Evolutionary conservation across 345 rosid species (phyloP), one percentile per base, ranked within the genome.

Genomic region (Isatis tinctoria): DNA sequence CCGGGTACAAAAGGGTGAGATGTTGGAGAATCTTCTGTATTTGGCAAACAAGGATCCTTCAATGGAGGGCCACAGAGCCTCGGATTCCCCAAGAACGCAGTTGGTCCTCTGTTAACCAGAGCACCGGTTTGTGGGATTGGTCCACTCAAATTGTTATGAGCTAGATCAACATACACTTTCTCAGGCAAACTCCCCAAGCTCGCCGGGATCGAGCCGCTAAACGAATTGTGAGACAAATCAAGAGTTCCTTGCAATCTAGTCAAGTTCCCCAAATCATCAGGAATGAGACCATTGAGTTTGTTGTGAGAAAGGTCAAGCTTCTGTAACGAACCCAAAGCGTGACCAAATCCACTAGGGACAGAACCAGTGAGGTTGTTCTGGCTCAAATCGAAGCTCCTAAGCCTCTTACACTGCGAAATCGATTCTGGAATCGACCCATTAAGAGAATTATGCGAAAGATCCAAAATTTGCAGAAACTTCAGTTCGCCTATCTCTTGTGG

Each of bases 61-160:
- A 91, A 82, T 57, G 97, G 96, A 26, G 97, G 90, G 30, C 97
- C 98, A 69, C 97, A 94, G 10, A 94, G 92, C 65, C 83, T 85
- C 7, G 91, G 96, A 78, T 94, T 94, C 39, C 96, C 93, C 53
- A 90, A 82, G 78, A 94, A 92, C 32, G 97, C 96, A 13, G 97
- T 92, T 9, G 96, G 96, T 56, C 99, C 93, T 78, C 97, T 82
- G 77, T 90, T 94, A 82, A 92, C 87, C 9, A 92, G 71, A 78
- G 97, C 93, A 63, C 97, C 97, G 36, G 83, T 92, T 79, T 88
- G 97, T 59, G 99, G 97, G 73, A 92, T 91, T 10, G 97, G 87
- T 63, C 97, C 98, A 49, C 88, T 91, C 81, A 94, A 75, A 65
- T 86, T 87, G 80, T 94, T 94, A 58, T 82, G 84, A 70, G 96